These are phyloP conservation scores for Pyricularia sp. DNA, from an alignment of 2,329 filamentous ascomycete genomes.

Conservation along the genomic window DNA sequence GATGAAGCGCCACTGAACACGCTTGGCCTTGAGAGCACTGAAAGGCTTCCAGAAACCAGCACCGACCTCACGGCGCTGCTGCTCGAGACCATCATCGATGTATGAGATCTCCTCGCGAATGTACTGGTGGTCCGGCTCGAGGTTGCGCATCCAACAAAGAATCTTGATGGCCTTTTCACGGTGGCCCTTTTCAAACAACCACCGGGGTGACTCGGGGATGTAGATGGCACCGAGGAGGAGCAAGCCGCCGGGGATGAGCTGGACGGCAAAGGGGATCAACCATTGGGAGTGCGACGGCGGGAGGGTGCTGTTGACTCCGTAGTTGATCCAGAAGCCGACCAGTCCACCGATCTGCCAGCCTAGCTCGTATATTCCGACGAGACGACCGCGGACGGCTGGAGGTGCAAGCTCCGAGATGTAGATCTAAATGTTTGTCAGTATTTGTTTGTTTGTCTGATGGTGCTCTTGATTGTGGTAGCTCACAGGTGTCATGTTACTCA, in stretches of 20 bases:
- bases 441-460: background rate
- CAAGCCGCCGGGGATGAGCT: slow-evolving; percentile 53
- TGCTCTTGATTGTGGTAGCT: background rate
- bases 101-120: slow-evolving; percentile 60
- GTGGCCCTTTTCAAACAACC: slow-evolving; percentile 51
- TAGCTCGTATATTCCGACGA: slow-evolving; percentile 55
- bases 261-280: slow-evolving; percentile 52
- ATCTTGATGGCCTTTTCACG: slow-evolving; percentile 44
- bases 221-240: slow-evolving; percentile 46
- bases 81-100: slow-evolving; percentile 57
- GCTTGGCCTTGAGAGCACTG: slow-evolving; percentile 37
- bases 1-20: slow-evolving; percentile 58
- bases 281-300: slow-evolving; percentile 39
- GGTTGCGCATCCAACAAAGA: slow-evolving; percentile 52
- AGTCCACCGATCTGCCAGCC: slow-evolving; percentile 51
- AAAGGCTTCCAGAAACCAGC: slow-evolving; percentile 67
- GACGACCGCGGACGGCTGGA: slow-evolving; percentile 50
- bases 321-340: slow-evolving; percentile 55
- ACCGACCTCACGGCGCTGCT: slow-evolving; percentile 49
- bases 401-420: slow-evolving; percentile 49
- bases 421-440: slow-evolving; percentile 18
- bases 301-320: slow-evolving; percentile 42
- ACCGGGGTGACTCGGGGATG: slow-evolving; percentile 54
- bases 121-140: slow-evolving; percentile 44
- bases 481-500: background rate